Evolutionary conservation across 495 filamentous ascomycete genomes (phyloP), one percentile per base, ranked within the genome.

Genomic region (Daldinia grandis): DNA sequence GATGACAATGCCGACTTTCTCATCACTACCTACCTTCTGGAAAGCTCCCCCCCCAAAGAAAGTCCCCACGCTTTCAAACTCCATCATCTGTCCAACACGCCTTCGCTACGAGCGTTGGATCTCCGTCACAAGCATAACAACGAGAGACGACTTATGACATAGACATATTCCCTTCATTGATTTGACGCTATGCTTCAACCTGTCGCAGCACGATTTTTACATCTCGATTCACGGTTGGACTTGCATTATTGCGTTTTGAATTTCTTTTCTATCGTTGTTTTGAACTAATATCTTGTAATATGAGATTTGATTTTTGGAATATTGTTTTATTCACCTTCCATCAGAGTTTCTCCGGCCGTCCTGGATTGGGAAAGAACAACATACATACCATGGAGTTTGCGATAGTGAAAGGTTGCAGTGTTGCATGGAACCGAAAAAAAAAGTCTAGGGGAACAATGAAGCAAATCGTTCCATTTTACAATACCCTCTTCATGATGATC

Each of bases 401-500:
- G 68, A 66, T 56, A 68, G 70, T 70, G 70, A 72, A 66, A 57
- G 73, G 66, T 65, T 55, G 62, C 66, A 72, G 62, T 65, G 67
- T 65, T 72, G 70, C 54, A 68, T 73, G 64, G 72, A 73, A 53
- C 49, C 49, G 5, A 53, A 63, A 66, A 71, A 31, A 69, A 71
- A 65, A 67, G 27, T 72, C 38, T 74, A 71, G 51, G 69, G 72
- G 64, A 72, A 69, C 69, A 31, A 71, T 63, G 68, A 64, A 58
- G 58, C 47, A 64, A 64, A 69, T 66, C 65, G 70, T 68, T 73
- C 70, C 70, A 64, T 69, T 68, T 69, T 68, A 75, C 70, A 72
- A 74, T 71, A 72, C 70, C 75, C 75, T 75, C 70, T 59, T 69
- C 68, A 76, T 66, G 72, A 77, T 74, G 73, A 77, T 72, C 68